A percentile compares a stretch with the other conserved stretches of the same genome.
Evolutionary conservation across 2,329 filamentous ascomycete genomes (phyloP).

Genomic region (Pseudovirgaria hyperparasitica): DNA sequence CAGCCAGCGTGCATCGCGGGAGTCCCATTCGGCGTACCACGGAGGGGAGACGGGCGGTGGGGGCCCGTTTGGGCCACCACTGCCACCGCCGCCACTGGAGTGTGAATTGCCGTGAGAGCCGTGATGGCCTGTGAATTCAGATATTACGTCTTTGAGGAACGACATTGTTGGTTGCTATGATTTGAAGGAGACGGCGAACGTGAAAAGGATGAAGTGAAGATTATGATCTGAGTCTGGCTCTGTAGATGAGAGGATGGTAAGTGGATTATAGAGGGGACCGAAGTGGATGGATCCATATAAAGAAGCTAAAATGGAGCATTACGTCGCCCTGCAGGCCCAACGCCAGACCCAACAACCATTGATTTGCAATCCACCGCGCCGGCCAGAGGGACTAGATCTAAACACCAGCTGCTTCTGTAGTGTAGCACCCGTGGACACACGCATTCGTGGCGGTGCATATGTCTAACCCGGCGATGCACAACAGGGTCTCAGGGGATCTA

Average conservation of each 20-base stretch:
- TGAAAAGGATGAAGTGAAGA: neutral
- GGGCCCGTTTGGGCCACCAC: neutral
- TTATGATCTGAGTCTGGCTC: neutral
- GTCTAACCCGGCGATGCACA: too few relatives aligned
- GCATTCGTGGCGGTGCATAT: too few relatives aligned
- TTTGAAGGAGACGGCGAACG: neutral
- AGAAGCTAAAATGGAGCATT: slow-evolving; percentile 1
- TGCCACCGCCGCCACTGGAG: slow-evolving; percentile 1
- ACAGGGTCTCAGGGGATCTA: too few relatives aligned
- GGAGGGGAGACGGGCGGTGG: slow-evolving; percentile 26
- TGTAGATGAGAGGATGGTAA: neutral
- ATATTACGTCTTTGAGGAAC: neutral
- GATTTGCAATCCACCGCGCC: too few relatives aligned
- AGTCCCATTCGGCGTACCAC: slow-evolving; percentile 34
- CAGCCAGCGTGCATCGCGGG: slow-evolving; percentile 27
- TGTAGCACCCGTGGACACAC: too few relatives aligned
- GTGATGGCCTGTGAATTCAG: neutral
- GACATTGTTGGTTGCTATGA: too few relatives aligned
- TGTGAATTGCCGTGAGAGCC: neutral
- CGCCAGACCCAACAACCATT: too few relatives aligned
- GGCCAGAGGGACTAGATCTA: too few relatives aligned
- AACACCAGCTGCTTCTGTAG: too few relatives aligned
- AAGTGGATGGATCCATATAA: neutral
- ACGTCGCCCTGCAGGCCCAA: neutral
- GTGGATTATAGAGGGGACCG: neutral